Percentiles rank a stretch among this genome's conserved stretches.
Evolutionary conservation across 1,139 yeast species (phyloP).

Genomic region (Pichia inconspicua): DNA sequence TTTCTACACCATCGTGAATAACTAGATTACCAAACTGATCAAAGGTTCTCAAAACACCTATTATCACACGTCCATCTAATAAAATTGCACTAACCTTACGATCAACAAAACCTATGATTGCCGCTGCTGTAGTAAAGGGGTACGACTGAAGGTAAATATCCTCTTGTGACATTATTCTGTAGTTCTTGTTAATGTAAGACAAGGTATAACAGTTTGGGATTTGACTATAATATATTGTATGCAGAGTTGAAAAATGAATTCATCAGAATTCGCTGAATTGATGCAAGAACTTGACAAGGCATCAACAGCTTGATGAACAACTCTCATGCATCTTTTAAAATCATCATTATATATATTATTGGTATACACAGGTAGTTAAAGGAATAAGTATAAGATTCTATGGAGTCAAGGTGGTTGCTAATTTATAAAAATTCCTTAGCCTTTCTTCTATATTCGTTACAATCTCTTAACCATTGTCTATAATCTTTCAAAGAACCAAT

Average conservation of each 20-base stretch:
- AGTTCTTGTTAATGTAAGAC: background rate
- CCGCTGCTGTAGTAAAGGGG: constrained; percentile 95
- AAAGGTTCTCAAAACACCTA: constrained; percentile 89
- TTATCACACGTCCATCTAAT: constrained; percentile 83
- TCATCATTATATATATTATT: background rate
- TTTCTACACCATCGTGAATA: constrained; percentile 81
- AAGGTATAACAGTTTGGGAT: background rate
- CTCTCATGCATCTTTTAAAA: too few relatives aligned
- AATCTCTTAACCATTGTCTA: constrained; percentile 93
- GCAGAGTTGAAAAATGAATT: background rate
- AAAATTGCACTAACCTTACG: constrained; percentile 77
- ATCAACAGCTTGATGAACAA: too few relatives aligned
- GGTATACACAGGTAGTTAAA: background rate
- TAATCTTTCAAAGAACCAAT: constrained; percentile 80
- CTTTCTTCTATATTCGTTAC: constrained; percentile 84
- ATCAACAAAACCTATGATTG: constrained; percentile 89
- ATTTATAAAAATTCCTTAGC: constrained; percentile 58
- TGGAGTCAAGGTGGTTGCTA: background rate
- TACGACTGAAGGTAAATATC: constrained; percentile 57
- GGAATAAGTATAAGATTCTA: background rate
- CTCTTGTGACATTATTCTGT: constrained; percentile 20
- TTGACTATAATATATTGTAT: too few relatives aligned
- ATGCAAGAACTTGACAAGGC: too few relatives aligned
- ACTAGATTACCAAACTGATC: constrained; percentile 94
- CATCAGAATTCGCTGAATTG: background rate